Evolutionary conservation across 2,329 filamentous ascomycete species (phyloP), one percentile per base, ranked within the genome.

Genomic region (Claviceps humidiphila): DNA sequence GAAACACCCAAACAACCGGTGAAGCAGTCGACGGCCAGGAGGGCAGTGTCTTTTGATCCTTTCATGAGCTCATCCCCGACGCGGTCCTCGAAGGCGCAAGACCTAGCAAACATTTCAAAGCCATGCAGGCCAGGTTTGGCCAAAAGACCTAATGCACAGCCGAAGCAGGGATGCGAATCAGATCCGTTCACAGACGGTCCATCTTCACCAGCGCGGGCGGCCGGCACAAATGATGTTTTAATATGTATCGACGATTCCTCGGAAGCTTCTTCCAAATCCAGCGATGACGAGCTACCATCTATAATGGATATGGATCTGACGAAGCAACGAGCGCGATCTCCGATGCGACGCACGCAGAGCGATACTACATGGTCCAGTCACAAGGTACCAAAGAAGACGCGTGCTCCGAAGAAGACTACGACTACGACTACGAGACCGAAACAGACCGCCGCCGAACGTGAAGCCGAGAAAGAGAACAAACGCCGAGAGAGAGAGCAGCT

Each of bases 401-500:
- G n/a, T 24, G 48, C 17, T 40, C 63, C 68, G 13, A 82, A 74
- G 9, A 34, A 34, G 30, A 11, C 30, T 34, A 34, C 30, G 9
- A 58, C 68, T 69, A 72, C 72, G 2, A 58, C 68, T 69, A 72
- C 72, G 2, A 75, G 71, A 55, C 77, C 78, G 22, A 44, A 17
- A 16, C 52, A 54, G 53, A 50, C 51, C 2, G 47, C 42, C 5
- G 46, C 41, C 2, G 53, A 52, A 39, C 53, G 53, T 17, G 50
- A 52, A 26, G 69, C 68, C 0, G 79, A 81, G 47, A 79, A 74
- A 54, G 76, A 77, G 54, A 70, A 68, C 22, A 78, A 80, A 57
- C 74, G 77, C 40, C 65, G 69, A 3, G 78, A 83, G 53, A 81
- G 75, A 48, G 74, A 82, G 51, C 67, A 72, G 0, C 75, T 76